Base-by-base conservation (phyloP, 2,329 filamentous ascomycete species). In the Aspergillus hiratsukae region DNA sequence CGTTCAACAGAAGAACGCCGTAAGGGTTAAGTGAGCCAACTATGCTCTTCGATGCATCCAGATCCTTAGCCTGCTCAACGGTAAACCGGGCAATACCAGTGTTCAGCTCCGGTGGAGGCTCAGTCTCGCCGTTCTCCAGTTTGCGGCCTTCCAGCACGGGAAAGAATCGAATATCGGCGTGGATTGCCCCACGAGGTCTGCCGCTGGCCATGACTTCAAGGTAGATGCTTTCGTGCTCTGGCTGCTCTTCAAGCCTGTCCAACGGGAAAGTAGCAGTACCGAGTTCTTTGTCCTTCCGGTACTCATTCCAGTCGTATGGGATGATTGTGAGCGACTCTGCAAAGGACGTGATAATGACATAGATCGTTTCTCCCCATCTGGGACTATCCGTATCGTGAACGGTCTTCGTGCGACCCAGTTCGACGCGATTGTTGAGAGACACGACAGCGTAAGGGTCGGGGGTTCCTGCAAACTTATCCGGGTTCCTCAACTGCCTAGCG, bases 281-380 rank as follows among this genome's bases (percentile, higher is more conserved):
- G 49, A 99, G 83, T 72, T 97, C 91, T 78, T 97, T 97, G 76
- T 97, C 92, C 77, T 97, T 99, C 63, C 94, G 87, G 74, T 89
- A 89, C 56, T 97, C 94, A 66, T 99, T 99, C 81, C 87, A 97
- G 73, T 99, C 94, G 67, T 87, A 96, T 29, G 96, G 73, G 55
- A 89, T 85, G 55, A 99, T 82, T 23, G 93, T 94, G 54, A 99
- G 80, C 28, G 88, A 83, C 70, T 99, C 94, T 57, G 89, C 89
- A 70, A 96, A 88, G 3, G 91, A 96, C 1, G 91, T 96, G 63
- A 99, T 82, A 62, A 99, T 94, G 65, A 97, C 85, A 71, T 97
- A 97, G 69, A 97, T 86, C 0, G 94, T 99, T 76, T 99, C 93
- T 68, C 94, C 95, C 94, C 94, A 99, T 66, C 88, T 85, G 6